Evolutionary conservation across 2,329 filamentous ascomycete genomes (phyloP).

Genomic region (Aspergillus sp.): DNA sequence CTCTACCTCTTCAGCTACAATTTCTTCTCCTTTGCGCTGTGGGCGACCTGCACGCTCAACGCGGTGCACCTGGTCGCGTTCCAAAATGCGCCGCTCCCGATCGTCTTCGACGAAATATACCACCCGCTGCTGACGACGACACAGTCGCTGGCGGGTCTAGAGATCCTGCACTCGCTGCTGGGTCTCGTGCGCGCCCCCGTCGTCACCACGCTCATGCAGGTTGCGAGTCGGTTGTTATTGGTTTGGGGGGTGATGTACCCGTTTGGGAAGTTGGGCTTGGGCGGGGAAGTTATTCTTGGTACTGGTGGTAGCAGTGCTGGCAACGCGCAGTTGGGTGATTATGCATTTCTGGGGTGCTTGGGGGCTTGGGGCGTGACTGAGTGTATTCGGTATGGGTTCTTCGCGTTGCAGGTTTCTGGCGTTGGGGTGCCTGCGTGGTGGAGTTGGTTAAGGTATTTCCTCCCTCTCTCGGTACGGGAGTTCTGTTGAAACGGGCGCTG

Average conservation of each 20-base stretch:
- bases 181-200: constrained; percentile 80
- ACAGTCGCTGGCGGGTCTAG: constrained; percentile 74
- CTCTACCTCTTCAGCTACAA: constrained; percentile 84
- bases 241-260: constrained; percentile 75
- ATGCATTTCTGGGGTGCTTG: constrained; percentile 46
- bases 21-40: constrained; percentile 64
- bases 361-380: constrained; percentile 85
- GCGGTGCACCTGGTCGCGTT: constrained; percentile 48
- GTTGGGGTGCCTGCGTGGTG: constrained; percentile 56
- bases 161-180: constrained; percentile 70
- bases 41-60: constrained; percentile 67
- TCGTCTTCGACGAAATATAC: constrained; percentile 41
- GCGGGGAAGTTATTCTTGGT: constrained; percentile 22
- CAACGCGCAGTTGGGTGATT: constrained; percentile 27
- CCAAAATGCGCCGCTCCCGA: constrained; percentile 31
- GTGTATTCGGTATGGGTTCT: constrained; percentile 87
- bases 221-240: constrained; percentile 75
- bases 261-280: constrained; percentile 65
- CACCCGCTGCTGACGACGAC: constrained; percentile 48
- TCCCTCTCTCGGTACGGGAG: constrained; percentile 2
- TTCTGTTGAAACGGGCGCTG: background rate
- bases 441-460: constrained; percentile 50
- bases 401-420: constrained; percentile 56
- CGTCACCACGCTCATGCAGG: constrained; percentile 81
- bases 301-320: background rate